Evolutionary conservation across 805 yeast species (phyloP), one percentile per base, ranked within the genome.

Genomic region (Metschnikowia lachancei): DNA sequence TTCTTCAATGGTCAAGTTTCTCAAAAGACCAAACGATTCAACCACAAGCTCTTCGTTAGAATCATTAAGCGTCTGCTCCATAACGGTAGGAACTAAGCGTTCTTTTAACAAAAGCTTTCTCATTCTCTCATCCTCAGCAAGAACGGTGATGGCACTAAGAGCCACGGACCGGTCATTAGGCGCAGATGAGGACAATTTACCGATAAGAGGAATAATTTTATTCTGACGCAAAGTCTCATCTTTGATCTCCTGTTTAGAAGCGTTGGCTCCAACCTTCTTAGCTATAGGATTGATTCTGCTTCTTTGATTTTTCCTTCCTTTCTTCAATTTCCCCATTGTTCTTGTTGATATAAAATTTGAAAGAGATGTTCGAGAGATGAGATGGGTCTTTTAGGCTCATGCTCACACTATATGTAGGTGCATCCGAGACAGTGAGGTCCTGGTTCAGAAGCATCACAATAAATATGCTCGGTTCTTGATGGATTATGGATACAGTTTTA

Each of bases 1-100:
- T 65, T 90, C 96, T 59, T 88, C 96, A 43, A 88, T 73, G 2
- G 85, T 83, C 46, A 92, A 60, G 60, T 86, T 89, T 61, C 96
- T 77, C 52, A 94, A 67, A 19, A 92, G 69, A 1, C 96, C 97
- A 56, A 81, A 83, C 1, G 92, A 75, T 57, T 86, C 95, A 17
- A 86, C 85, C 16, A 87, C 84, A 37, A 88, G 80, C 54, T 89
- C 96, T 46, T 82, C 83, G 53, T 83, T 66, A 17, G 75, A 60
- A 60, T 88, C 96, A 37, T 77, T 78, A 18, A 91, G 64, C 26
- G 83, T 72, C 49, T 82, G 81, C 18, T 82, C 82, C 65, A 89
- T 54, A 1, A 90, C 60, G 2, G 78, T 74, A 34, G 80, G 80
- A 10, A 91, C 74, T 38, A 91, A 67, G 52, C 79, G 83, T 56